Percentiles rank a stretch among this genome's conserved stretches.
phyloP scores from a whole-genome alignment of 345 rosid species.

The Lenwebbia sp. region DNA sequence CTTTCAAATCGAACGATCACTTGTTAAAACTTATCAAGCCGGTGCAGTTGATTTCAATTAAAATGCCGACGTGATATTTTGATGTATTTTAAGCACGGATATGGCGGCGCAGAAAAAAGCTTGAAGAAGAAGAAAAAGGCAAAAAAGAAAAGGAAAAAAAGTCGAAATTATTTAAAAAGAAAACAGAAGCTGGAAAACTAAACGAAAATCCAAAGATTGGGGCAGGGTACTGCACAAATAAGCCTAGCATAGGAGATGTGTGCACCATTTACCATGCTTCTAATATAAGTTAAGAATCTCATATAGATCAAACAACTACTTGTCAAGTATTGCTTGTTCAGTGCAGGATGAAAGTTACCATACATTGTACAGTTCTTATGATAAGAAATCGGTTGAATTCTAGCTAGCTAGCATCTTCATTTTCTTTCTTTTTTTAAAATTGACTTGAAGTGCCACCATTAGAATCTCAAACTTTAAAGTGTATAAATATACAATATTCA shows the following conservation, averaged over 20 bases:
- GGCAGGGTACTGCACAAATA: background rate
- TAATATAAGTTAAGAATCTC: background rate
- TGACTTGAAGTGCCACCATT: too few species aligned
- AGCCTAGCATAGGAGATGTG: fast-evolving
- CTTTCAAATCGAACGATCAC: too few species aligned
- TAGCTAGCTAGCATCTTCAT: too few species aligned
- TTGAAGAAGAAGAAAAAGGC: background rate
- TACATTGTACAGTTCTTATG: fast-evolving
- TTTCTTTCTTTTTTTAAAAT: too few species aligned
- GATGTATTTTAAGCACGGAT: background rate
- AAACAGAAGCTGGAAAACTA: background rate
- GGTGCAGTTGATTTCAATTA: background rate
- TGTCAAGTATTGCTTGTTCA: background rate
- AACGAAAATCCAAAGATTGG: background rate
- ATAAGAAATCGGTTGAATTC: background rate
- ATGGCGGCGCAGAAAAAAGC: background rate
- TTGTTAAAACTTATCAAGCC: background rate
- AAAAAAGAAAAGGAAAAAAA: background rate
- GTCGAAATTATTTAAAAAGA: background rate
- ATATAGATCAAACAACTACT: background rate
- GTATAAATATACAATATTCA: too few species aligned
- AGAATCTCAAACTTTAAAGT: too few species aligned
- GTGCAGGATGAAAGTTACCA: background rate
- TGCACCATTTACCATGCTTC: background rate
- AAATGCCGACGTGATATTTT: background rate